Base-by-base conservation (phyloP, 352 stramenopile species). In the Globisporangium orthogonon region DNA sequence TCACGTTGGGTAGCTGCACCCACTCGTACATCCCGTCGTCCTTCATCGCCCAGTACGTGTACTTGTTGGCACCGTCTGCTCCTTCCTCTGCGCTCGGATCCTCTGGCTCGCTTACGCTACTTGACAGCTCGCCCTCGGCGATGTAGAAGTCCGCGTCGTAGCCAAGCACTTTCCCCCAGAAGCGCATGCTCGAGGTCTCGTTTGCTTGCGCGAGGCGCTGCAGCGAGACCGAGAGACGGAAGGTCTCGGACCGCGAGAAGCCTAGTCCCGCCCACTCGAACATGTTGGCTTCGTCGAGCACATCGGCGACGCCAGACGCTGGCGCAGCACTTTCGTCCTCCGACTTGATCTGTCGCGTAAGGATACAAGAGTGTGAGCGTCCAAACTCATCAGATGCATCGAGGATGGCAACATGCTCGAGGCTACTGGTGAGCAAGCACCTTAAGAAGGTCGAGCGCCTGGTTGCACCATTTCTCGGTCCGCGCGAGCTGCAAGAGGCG, bases 1-100 rank as follows among this genome's bases (percentile, higher is more conserved):
- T 80, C 9, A 96, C 84, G 30, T 69, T 80, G 6, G 87, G 87
- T 29, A 97, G 64, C 54, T 92, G 78, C 4, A 79, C 67, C 91
- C 89, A 97, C 47, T 85, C 63, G 62, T 90, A 93, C 43, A 44
- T 56, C n/a, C 79, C 78, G 45, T 91, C 70, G 63, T 90, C 83
- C 56, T 86, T 84, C 78, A 91, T 85, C 3, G 83, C 86, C 86
- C 85, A 97, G 65, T 96, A 97, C 13, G 86, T 96, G 59, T 87
- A 89, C 57, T 92, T 93, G 69, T 97, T 97, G 33, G 63, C 74
- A 4, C 90, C 90, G 14, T 65, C 61, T 11, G 60, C 62, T 1
- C 82, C 83, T 69, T 93, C 77, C 41, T 89, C 74, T 0, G 86
- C 83, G 17, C 88, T 74, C 11, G 60, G 57, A 44, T 95, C 88